A percentile compares a stretch with the other conserved stretches of the same genome.
These are phyloP conservation scores for Marasmius sp. DNA, from an alignment of 1,284 basidiomycete species.

Conservation along the genomic window DNA sequence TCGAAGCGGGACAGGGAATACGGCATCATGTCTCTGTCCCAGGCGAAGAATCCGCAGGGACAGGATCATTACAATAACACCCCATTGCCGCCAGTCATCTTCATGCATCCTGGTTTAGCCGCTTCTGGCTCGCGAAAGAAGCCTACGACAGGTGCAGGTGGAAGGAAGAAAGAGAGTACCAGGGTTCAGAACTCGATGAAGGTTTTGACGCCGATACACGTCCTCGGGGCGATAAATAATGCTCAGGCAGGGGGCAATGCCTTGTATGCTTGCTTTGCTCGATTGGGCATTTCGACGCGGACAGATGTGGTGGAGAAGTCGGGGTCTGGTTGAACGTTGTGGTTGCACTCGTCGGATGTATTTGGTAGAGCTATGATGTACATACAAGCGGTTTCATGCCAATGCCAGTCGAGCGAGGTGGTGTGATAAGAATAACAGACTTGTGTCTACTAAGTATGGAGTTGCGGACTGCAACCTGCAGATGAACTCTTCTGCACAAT, in stretches of 20 bases:
- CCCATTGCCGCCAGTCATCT: not conserved
- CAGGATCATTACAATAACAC: not conserved
- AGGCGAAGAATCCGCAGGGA: constrained; percentile 7
- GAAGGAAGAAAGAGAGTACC: constrained; percentile 7
- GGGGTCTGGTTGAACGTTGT: no score
- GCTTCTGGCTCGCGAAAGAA: constrained; percentile 1
- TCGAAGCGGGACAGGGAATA: constrained; percentile 28
- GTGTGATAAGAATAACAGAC: no score
- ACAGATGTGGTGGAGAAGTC: no score
- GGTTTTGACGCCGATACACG: constrained; percentile 13
- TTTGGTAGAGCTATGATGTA: no score
- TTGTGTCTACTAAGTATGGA: no score
- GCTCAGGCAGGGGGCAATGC: not conserved
- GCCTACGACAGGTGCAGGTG: not conserved
- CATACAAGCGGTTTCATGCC: no score
- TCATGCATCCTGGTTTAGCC: constrained; percentile 2
- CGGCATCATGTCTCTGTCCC: constrained; percentile 4
- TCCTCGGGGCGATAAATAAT: not conserved
- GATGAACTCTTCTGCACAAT: constrained; percentile 4
- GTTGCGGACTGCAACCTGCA: no score
- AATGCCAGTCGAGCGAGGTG: no score
- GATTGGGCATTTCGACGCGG: constrained; percentile 4
- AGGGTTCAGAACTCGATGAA: constrained; percentile 7
- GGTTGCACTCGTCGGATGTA: no score
- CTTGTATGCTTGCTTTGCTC: constrained; percentile 8